Evolutionary conservation across 441 rosid species (phyloP).

Genomic region (Gossypium laxum): DNA sequence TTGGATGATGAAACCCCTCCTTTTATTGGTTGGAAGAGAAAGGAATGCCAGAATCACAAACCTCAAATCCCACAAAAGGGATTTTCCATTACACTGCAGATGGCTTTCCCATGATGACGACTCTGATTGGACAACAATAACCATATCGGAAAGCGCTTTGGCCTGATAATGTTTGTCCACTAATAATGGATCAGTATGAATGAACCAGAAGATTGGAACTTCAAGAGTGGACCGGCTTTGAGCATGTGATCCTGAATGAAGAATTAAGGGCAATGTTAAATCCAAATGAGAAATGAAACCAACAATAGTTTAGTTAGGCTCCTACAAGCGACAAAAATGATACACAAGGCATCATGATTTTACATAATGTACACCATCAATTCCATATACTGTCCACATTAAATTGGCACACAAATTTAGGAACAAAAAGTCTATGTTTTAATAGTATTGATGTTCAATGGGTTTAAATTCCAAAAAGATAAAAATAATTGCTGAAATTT

Average conservation of each 20-base stretch:
- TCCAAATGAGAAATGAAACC: background rate
- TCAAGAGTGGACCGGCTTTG: constrained; percentile 82
- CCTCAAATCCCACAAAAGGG: constrained; percentile 93
- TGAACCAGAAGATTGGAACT: constrained; percentile 95
- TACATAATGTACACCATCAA: background rate
- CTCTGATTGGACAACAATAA: constrained; percentile 92
- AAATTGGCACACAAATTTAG: background rate
- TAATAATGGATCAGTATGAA: constrained; percentile 69
- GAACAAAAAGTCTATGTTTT: background rate
- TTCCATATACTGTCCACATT: background rate
- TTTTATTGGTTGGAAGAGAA: background rate
- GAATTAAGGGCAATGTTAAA: constrained; percentile 18
- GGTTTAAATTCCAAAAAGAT: constrained; percentile 1
- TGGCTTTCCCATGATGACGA: constrained; percentile 90
- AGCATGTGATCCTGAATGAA: constrained; percentile 77
- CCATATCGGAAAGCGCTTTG: constrained; percentile 90
- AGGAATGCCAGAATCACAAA: constrained; percentile 18
- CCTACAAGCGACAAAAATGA: background rate
- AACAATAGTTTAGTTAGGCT: background rate
- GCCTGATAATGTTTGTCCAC: constrained; percentile 95
- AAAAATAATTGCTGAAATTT: background rate
- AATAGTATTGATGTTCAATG: background rate
- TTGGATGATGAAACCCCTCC: background rate
- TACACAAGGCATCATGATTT: background rate
- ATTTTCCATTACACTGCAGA: constrained; percentile 89